phyloP scores from a whole-genome alignment of 176 grass and related monocot species.

The Alopecurus myosuroides region DNA sequence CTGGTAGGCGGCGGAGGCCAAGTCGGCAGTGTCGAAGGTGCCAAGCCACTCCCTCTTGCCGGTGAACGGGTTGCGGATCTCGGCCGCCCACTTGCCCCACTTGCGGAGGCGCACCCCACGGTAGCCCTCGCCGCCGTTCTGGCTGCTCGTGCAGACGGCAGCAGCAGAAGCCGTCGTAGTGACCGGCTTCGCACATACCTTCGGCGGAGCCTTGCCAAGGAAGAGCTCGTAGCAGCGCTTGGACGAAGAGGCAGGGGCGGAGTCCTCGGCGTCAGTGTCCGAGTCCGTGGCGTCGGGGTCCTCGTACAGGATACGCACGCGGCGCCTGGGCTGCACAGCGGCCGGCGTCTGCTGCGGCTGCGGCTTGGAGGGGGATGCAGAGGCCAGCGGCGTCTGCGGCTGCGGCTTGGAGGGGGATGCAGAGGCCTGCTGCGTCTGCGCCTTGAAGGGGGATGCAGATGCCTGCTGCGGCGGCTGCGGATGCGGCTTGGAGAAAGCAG shows the following conservation, averaged over 20 bases:
- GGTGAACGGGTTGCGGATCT: conserved; percentile 87
- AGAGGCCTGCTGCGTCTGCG: neutral
- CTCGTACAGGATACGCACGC: conserved; percentile 61
- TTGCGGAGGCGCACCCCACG: conserved; percentile 73
- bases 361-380: neutral
- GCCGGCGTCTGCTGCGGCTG: neutral
- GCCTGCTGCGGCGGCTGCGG: neutral
- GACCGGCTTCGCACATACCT: neutral
- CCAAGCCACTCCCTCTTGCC: conserved; percentile 81
- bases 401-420: neutral
- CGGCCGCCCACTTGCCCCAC: conserved; percentile 95
- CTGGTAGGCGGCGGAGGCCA: conserved; percentile 60
- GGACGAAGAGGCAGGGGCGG: neutral
- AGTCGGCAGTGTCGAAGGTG: conserved; percentile 67
- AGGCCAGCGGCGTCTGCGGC: neutral
- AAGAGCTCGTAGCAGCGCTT: conserved; percentile 52
- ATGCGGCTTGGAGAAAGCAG: conserved; percentile 8
- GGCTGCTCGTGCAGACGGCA: neutral
- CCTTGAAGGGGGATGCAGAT: neutral
- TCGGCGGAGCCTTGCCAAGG: conserved; percentile 21
- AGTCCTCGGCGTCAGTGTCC: conserved; percentile 46
- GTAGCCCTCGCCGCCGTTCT: conserved; percentile 25
- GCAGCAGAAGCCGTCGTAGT: neutral
- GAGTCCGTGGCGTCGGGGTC: conserved; percentile 84
- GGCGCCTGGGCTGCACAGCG: conserved; percentile 9